Percentiles rank a stretch among this genome's conserved stretches.
Conservation (phyloP, 192 early-diverging fungal genomes). For the Entomortierella parvispora region DNA sequence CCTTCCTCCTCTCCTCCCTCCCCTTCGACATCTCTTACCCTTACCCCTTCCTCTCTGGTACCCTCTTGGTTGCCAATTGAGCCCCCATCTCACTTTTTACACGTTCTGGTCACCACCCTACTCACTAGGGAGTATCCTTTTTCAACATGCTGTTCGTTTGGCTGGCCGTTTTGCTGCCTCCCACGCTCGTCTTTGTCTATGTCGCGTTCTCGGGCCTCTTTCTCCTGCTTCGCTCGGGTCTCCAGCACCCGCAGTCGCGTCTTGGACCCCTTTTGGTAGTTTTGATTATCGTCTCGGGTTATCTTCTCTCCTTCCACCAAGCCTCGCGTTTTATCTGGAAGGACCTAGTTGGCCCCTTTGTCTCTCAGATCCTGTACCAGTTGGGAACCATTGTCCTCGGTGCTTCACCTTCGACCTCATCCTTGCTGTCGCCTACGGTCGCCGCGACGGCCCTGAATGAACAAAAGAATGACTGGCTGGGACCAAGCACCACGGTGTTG, state of each 20-base stretch:
- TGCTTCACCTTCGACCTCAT: neutral
- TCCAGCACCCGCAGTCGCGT: conserved; percentile 41
- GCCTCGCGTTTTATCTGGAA: conserved; percentile 38
- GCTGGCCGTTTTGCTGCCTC: conserved; percentile 38
- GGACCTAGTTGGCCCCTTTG: conserved; percentile 28
- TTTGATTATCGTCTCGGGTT: conserved; percentile 33
- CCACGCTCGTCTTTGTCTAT: conserved; percentile 45
- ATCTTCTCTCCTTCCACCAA: conserved; percentile 43
- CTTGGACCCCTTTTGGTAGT: conserved; percentile 16
- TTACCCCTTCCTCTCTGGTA: too few species aligned
- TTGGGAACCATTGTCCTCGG: conserved; percentile 24
- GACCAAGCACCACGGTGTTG: conserved; percentile 15
- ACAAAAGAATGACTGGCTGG: conserved; percentile 23
- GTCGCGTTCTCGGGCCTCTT: conserved; percentile 46
- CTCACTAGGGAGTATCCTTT: too few species aligned
- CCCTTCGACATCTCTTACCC: neutral
- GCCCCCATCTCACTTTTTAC: too few species aligned
- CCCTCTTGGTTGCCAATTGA: too few species aligned
- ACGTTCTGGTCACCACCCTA: too few species aligned
- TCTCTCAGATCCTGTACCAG: conserved; percentile 31
- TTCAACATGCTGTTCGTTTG: conserved; percentile 39
- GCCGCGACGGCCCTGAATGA: neutral
- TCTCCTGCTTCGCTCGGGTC: conserved; percentile 34
- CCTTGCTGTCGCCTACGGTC: neutral
- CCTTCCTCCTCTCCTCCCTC: neutral